A percentile compares a stretch with the other conserved stretches of the same genome.
These are phyloP conservation scores for Clonostachys sp. DNA, from an alignment of 2,329 filamentous ascomycete species.

Conservation along the genomic window DNA sequence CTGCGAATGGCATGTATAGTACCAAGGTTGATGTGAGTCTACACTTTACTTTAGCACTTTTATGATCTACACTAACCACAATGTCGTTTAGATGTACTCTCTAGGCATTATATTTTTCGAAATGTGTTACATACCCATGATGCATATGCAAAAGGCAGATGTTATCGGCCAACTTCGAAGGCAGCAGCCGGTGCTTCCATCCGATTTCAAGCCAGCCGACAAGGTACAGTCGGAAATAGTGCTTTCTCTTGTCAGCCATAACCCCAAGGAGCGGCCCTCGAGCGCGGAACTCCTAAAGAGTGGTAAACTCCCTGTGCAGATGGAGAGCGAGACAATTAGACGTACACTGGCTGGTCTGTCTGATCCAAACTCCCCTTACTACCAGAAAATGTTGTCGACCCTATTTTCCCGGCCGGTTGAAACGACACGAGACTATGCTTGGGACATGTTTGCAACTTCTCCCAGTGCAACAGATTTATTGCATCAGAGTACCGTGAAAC, in stretches of 20 bases:
- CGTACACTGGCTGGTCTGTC: conserved; percentile 77
- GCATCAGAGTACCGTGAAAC: conserved; percentile 69
- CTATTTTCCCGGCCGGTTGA: conserved; percentile 74
- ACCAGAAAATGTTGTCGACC: conserved; percentile 82
- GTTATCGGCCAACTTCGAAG: conserved; percentile 66
- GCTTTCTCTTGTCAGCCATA: conserved; percentile 73
- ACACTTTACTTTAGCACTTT: background rate
- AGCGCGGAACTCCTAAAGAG: conserved; percentile 79
- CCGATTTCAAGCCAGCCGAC: conserved; percentile 64
- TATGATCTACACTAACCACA: conserved; percentile 7
- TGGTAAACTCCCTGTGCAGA: conserved; percentile 82
- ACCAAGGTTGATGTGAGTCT: conserved; percentile 80
- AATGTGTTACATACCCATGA: conserved; percentile 74
- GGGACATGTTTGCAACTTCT: conserved; percentile 62
- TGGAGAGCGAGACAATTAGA: conserved; percentile 87
- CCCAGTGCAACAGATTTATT: conserved; percentile 58
- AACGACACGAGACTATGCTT: conserved; percentile 75
- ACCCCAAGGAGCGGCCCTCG: conserved; percentile 76
- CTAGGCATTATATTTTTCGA: conserved; percentile 97
- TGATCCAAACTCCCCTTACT: conserved; percentile 81
- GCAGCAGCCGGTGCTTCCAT: conserved; percentile 63
- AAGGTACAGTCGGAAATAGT: conserved; percentile 78
- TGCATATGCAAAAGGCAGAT: conserved; percentile 61
- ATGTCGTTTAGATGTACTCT: conserved; percentile 72
- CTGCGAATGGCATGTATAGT: conserved; percentile 73